Evolutionary conservation across 371 early-diverging fungal genomes (phyloP), one percentile per base, ranked within the genome.

Genomic region (Mortierella sp.): DNA sequence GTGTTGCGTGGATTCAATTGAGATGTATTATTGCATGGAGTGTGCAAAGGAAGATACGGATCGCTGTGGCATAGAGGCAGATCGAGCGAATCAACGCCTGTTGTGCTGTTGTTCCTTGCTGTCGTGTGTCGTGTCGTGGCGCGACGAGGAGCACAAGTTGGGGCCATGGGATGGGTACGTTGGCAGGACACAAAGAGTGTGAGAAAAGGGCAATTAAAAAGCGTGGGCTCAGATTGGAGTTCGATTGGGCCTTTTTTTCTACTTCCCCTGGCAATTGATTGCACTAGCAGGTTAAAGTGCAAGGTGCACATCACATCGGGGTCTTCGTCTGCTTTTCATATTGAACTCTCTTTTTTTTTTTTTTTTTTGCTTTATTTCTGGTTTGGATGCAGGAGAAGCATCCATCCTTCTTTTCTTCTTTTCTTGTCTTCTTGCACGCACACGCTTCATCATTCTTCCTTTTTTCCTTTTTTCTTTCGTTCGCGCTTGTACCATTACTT

Each of bases 381-480:
- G 46, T 46, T 70, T 70, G 43, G 70, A 70, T 70, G 70, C 28
- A n/a, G n/a, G 24, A 26, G 44, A 44, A 26, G 70, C 70, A 44
- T 70, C 70, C 70, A 70, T 70, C 43, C 44, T 26, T 61, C 37
- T 46, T 46, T 46, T 24, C n/a, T 26, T n/a, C n/a, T 37, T 21
- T 43, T 44, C 24, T 44, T 13, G 11, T 21, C 5, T 48, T 51
- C 21, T 64, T 19, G 34, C 61, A 61, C 19, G 34, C 61, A 57
- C n/a, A 57, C 64, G 64, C 64, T 64, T 64, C 37, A 64, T 64
- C 19, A 37, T 64, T 64, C 64, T 64, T 64, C 64, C 64, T 64
- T 64, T 24, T 37, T 64, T 64, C 37, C 64, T 64, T 37, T 34
- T 9, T 21, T 55, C 21, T 26, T 26, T 55, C 26, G 2, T 11